Evolutionary conservation across 1,284 basidiomycete species (phyloP).

Genomic region (Rhodofomes roseus): DNA sequence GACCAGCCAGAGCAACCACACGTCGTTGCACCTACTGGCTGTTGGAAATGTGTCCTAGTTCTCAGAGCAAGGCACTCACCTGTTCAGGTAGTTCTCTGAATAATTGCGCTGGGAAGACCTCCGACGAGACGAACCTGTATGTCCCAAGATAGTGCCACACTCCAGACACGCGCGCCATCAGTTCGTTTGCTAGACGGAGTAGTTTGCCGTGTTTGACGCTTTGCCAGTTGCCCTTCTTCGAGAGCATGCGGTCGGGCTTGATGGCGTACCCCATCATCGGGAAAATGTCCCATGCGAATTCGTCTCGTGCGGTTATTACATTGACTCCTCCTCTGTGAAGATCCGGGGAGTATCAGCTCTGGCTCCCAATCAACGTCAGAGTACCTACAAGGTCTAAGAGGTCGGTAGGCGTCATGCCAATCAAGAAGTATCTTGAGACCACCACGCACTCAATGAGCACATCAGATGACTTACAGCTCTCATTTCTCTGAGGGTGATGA

Average conservation of each 20-base stretch:
- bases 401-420: neutral
- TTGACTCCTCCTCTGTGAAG: neutral
- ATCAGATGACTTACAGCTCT: neutral
- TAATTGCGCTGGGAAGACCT: neutral
- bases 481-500: neutral
- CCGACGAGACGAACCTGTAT: neutral
- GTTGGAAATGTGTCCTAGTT: too few species aligned
- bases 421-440: neutral
- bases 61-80: neutral
- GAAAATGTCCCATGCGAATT: slow-evolving; percentile 2
- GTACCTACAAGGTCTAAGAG: neutral
- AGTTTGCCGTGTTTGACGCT: neutral
- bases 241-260: slow-evolving; percentile 1
- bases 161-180: neutral
- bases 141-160: slow-evolving; percentile 3
- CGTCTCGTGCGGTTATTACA: neutral
- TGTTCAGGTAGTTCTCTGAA: neutral
- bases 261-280: neutral
- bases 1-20: neutral
- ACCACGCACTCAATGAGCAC: too few species aligned
- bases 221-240: neutral
- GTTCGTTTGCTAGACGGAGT: neutral
- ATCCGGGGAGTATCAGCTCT: neutral
- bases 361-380: too few species aligned
- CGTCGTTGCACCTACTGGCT: neutral